These are phyloP conservation scores for Nepenthes alata DNA, from an alignment of 179 eudicot genomes.

Conservation along the genomic window DNA sequence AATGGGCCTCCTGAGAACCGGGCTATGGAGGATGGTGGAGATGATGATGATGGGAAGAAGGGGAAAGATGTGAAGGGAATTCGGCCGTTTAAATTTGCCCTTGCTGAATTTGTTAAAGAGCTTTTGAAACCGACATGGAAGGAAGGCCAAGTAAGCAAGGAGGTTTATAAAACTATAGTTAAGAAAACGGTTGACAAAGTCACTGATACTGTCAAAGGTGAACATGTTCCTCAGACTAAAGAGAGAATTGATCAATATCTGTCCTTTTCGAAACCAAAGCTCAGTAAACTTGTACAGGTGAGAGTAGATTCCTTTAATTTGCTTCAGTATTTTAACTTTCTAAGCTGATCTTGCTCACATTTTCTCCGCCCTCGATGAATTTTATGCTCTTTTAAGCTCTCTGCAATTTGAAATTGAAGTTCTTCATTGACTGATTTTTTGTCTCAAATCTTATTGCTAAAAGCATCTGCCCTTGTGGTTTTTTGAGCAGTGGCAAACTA, in stretches of 20 bases:
- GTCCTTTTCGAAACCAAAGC: conserved; percentile 51
- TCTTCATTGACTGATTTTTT: neutral
- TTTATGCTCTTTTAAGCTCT: neutral
- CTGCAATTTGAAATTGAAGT: neutral
- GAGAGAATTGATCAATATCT: conserved; percentile 70
- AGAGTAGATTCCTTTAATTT: conserved; percentile 4
- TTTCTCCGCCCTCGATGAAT: too few relatives aligned
- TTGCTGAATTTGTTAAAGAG: conserved; percentile 78
- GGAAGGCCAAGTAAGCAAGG: conserved; percentile 74
- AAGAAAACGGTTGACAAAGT: conserved; percentile 85
- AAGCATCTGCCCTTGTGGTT: too few relatives aligned
- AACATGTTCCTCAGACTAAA: conserved; percentile 57
- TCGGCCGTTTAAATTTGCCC: conserved; percentile 62
- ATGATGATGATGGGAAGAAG: conserved; percentile 38
- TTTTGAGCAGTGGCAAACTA: too few relatives aligned
- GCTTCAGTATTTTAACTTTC: neutral
- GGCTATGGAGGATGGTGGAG: conserved; percentile 31
- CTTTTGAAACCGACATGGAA: conserved; percentile 81
- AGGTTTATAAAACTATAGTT: conserved; percentile 63
- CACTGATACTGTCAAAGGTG: conserved; percentile 38
- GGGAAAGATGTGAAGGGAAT: conserved; percentile 53
- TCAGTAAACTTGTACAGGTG: conserved; percentile 84
- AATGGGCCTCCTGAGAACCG: conserved; percentile 19
- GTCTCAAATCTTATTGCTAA: neutral
- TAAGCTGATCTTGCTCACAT: neutral